Conservation (phyloP, 306 rosid genomes). For the Malus sylvestris region DNA sequence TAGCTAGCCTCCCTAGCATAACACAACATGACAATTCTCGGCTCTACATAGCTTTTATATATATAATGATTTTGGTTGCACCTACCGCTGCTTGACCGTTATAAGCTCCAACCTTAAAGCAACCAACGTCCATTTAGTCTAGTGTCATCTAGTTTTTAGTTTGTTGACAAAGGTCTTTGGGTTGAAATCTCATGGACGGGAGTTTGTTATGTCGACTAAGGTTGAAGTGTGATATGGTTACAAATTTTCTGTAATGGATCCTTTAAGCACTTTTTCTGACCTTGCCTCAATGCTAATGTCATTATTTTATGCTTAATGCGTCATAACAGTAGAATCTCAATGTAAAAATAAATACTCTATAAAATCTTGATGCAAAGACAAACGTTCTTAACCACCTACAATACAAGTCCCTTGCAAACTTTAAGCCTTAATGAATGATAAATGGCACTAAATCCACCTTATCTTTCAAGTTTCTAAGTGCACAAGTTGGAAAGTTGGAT, state of each 20-base stretch:
- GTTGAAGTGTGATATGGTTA: too few species aligned
- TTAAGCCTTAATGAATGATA: conserved; percentile 24
- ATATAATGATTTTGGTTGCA: conserved; percentile 12
- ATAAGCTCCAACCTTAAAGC: conserved; percentile 8
- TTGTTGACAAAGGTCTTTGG: not conserved
- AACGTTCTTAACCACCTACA: not conserved
- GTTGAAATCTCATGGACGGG: not conserved
- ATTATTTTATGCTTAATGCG: not conserved
- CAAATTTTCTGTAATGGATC: not conserved
- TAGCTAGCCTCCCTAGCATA: too few species aligned
- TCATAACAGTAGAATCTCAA: not conserved
- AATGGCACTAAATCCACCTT: conserved; percentile 42
- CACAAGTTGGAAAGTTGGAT: conserved; percentile 23
- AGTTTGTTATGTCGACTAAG: not conserved
- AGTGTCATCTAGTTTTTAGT: not conserved
- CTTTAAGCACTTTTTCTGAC: not conserved
- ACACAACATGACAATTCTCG: not conserved
- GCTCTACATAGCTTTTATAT: not conserved
- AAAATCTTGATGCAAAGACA: too few species aligned
- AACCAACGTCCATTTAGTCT: not conserved
- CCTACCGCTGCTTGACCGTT: conserved; percentile 7
- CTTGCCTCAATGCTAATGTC: not conserved
- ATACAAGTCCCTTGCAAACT: not conserved
- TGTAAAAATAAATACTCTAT: too few species aligned
- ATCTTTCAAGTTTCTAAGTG: conserved; percentile 26